phyloP scores from a whole-genome alignment of 2,329 filamentous ascomycete species.

The Trichoderma sp. region DNA sequence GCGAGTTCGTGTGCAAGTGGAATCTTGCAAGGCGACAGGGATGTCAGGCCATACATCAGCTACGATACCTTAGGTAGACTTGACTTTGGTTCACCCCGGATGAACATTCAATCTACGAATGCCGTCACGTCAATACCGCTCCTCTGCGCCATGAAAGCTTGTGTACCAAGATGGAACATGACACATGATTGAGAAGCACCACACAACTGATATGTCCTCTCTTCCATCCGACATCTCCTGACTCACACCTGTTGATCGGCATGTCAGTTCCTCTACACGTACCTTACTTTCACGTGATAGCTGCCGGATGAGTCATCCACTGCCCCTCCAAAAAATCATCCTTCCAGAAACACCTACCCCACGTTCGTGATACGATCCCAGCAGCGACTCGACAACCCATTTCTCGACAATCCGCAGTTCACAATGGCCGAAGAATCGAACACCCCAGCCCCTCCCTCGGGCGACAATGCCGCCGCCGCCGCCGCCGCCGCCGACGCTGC shows the following conservation, averaged over 20 bases:
- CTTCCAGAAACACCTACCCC: conserved; percentile 19
- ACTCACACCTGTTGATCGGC: too few species aligned
- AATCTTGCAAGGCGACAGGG: not conserved
- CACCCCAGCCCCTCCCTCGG: conserved; percentile 12
- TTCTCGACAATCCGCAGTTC: not conserved
- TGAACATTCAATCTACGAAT: not conserved
- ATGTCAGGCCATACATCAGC: not conserved
- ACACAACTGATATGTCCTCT: not conserved
- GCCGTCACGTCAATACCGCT: not conserved
- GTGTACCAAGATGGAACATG: not conserved
- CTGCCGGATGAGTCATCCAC: conserved; percentile 18
- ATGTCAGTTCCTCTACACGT: too few species aligned
- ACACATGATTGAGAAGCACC: not conserved
- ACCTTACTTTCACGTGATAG: conserved; percentile 7
- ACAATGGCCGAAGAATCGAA: conserved; percentile 25
- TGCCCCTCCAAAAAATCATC: conserved; percentile 19
- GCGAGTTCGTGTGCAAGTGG: not conserved
- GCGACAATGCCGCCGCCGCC: not conserved
- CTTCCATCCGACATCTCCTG: not conserved
- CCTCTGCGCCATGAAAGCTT: not conserved
- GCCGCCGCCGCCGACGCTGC: conserved; percentile 3
- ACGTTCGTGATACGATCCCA: conserved; percentile 4
- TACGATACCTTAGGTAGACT: not conserved
- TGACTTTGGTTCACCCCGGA: not conserved
- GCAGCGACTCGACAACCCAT: not conserved